Evolutionary conservation across 257 asterid species (phyloP).

Genomic region (Solanum paucissectum): DNA sequence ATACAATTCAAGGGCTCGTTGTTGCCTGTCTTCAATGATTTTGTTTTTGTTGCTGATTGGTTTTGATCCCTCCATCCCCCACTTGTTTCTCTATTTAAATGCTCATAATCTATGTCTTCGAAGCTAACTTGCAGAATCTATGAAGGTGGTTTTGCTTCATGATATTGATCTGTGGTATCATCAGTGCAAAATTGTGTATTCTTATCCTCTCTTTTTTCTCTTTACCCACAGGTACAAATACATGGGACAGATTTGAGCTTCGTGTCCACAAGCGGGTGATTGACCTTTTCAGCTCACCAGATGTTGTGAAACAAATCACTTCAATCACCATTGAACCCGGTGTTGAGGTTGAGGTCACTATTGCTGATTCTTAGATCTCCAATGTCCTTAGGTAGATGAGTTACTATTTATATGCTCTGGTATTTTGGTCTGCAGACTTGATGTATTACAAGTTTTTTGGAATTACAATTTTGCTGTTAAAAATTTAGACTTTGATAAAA

Average conservation of each 20-base stretch:
- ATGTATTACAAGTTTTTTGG: neutral
- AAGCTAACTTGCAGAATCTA: neutral
- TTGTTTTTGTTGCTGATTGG: neutral
- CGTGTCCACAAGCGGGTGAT: constrained; percentile 1
- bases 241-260: constrained; percentile 3
- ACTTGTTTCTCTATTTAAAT: neutral
- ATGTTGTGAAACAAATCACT: neutral
- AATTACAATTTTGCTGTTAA: neutral
- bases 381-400: neutral
- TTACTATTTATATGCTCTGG: neutral
- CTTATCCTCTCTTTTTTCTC: neutral
- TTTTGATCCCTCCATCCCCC: neutral
- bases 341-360: constrained; percentile 2
- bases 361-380: neutral
- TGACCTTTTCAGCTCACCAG: neutral
- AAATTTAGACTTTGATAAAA: neutral
- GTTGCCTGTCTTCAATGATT: neutral
- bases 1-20: neutral
- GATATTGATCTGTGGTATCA: neutral
- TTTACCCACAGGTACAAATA: neutral
- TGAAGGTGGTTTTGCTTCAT: neutral
- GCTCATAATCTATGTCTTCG: neutral
- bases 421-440: neutral
- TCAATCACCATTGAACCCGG: constrained; percentile 4
- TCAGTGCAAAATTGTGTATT: neutral